phyloP scores from a whole-genome alignment of 2,329 filamentous ascomycete genomes.

The Cladosporium sp. region DNA sequence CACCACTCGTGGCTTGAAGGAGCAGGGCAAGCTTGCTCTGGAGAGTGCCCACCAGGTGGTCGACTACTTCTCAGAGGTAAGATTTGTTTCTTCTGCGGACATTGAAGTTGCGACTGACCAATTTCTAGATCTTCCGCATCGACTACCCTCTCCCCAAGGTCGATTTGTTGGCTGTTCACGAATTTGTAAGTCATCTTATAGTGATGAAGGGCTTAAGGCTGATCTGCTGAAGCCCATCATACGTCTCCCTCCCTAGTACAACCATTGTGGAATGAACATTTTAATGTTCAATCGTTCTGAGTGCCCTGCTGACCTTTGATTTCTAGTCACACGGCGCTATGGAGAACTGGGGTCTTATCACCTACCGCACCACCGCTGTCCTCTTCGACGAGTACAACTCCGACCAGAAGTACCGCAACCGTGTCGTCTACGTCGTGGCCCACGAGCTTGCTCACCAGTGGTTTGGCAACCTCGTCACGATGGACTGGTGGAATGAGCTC shows the following conservation, averaged over 20 bases:
- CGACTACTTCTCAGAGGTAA: slow-evolving; percentile 84
- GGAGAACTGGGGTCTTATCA: slow-evolving; percentile 97
- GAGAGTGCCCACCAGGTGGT: slow-evolving; percentile 90
- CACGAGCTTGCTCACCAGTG: slow-evolving; percentile 96
- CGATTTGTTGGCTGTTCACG: slow-evolving; percentile 84
- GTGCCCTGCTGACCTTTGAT: slow-evolving; percentile 36
- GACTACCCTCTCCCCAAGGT: slow-evolving; percentile 92
- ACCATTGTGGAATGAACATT: neutral
- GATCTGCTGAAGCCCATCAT: slow-evolving; percentile 37
- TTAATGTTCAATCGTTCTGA: neutral
- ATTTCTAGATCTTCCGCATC: slow-evolving; percentile 67
- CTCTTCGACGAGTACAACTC: slow-evolving; percentile 94
- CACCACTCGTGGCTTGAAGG: slow-evolving; percentile 88
- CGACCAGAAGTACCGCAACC: slow-evolving; percentile 84
- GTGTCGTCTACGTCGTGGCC: slow-evolving; percentile 95
- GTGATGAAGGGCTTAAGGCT: slow-evolving; percentile 12
- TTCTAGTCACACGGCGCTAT: slow-evolving; percentile 67
- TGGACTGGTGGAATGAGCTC: slow-evolving; percentile 77
- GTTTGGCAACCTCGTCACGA: slow-evolving; percentile 83
- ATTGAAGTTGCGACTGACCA: neutral
- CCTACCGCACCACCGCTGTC: slow-evolving; percentile 85
- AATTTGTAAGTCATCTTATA: slow-evolving; percentile 63
- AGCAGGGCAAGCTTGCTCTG: slow-evolving; percentile 84
- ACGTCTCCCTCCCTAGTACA: slow-evolving; percentile 27
- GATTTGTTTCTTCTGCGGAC: neutral